A percentile compares a stretch with the other conserved stretches of the same genome.
Conservation (phyloP, 306 rosid genomes). For the Begonia masoniana region DNA sequence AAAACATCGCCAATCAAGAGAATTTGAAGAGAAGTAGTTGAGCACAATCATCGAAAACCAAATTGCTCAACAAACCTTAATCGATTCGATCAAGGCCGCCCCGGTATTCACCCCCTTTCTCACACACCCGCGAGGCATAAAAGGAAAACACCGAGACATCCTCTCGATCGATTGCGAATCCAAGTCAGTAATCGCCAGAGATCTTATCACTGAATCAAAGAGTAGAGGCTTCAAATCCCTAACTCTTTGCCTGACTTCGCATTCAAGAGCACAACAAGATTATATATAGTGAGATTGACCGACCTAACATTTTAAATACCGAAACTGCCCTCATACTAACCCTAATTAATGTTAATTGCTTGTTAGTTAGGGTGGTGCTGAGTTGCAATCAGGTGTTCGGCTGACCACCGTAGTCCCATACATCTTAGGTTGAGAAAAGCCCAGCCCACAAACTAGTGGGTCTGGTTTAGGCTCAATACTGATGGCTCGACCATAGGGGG, state of each 20-base stretch:
- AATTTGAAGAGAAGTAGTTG: constrained; percentile 32
- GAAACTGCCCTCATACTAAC: neutral
- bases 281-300: neutral
- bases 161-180: neutral
- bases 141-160: constrained; percentile 79
- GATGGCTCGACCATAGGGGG: no score
- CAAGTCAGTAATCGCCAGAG: neutral
- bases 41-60: constrained; percentile 44
- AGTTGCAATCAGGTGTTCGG: no score
- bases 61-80: constrained; percentile 92
- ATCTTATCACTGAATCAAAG: neutral
- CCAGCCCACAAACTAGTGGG: no score
- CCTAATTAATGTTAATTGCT: no score
- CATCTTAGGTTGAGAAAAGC: no score
- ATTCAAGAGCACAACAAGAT: neutral
- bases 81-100: constrained; percentile 70
- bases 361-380: no score
- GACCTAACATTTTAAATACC: neutral
- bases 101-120: constrained; percentile 29
- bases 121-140: constrained; percentile 39
- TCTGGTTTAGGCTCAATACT: no score
- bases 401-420: no score
- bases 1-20: constrained; percentile 15
- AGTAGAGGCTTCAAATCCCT: neutral
- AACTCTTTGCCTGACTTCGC: neutral